Conservation (phyloP, 352 stramenopile genomes). For the Salisapilia sapeloensis region DNA sequence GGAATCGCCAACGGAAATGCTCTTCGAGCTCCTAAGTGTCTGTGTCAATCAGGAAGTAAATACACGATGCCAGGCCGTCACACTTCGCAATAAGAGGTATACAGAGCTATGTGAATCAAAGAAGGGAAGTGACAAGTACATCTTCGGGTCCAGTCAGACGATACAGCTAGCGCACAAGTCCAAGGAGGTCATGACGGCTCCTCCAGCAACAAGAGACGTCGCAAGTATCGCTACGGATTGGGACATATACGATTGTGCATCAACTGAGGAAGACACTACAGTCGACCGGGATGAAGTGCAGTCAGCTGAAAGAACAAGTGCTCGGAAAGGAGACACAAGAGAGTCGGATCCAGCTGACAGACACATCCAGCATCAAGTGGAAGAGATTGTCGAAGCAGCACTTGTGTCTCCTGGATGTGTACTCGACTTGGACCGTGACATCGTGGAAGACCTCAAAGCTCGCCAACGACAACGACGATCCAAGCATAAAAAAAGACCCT, state of each 20-base stretch:
- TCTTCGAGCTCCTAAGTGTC: slow-evolving; percentile 48
- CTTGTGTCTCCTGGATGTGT: slow-evolving; percentile 63
- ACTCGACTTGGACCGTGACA: slow-evolving; percentile 61
- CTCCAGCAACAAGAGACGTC: slow-evolving; percentile 51
- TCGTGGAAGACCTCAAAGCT: slow-evolving; percentile 45
- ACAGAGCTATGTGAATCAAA: slow-evolving; percentile 41
- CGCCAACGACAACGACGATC: slow-evolving; percentile 20
- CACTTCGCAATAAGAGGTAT: slow-evolving; percentile 46
- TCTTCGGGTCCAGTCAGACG: slow-evolving; percentile 44
- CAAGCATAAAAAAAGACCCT: slow-evolving; percentile 4
- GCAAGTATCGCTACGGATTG: slow-evolving; percentile 62
- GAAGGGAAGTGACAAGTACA: slow-evolving; percentile 63
- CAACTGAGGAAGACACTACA: slow-evolving; percentile 15
- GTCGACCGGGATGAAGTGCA: slow-evolving; percentile 14
- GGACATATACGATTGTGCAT: slow-evolving; percentile 71
- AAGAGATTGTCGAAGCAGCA: slow-evolving; percentile 63
- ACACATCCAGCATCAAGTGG: slow-evolving; percentile 47
- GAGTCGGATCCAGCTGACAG: slow-evolving; percentile 20
- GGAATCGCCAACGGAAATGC: slow-evolving; percentile 42
- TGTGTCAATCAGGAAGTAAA: slow-evolving; percentile 48
- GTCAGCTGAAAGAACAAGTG: slow-evolving; percentile 2
- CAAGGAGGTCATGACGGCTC: slow-evolving; percentile 72
- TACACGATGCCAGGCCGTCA: slow-evolving; percentile 17
- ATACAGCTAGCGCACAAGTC: slow-evolving; percentile 59
- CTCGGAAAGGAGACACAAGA: slow-evolving; percentile 1